Base-by-base conservation (phyloP, 139 green algal species). In the Chlorella sorokiniana region DNA sequence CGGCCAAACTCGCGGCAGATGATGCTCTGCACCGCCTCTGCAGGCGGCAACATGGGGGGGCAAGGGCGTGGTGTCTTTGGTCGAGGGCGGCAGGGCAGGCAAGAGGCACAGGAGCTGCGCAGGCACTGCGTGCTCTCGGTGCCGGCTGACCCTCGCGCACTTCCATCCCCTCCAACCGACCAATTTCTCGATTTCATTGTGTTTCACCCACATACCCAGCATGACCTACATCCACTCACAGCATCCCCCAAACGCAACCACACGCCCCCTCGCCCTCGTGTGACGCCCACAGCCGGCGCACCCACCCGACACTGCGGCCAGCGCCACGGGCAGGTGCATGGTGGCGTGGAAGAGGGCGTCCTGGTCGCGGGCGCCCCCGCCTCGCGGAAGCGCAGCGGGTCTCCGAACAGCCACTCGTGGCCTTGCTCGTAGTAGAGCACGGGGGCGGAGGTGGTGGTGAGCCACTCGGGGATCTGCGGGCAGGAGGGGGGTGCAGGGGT, bases 341-440 rank as follows among this genome's bases (percentile, higher is more conserved):
- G 87, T 83, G 78, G 79, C 81, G 79, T 94, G 90, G 68, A 94
- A 94, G 76, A 94, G 75, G 73, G 88, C 81, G 73, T 92, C 89
- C 79, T 92, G 89, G 42, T 79, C 75, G 4, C 52, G 18, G 69
- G 85, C 88, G 82, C 83, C 40, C 42, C 63, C 41, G n/a, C 41
- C 23, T 86, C 86, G 76, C 89, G 86, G n/a, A 92, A 85, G 1
- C 91, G 81, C 1, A 91, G 78, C 0, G 90, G 88, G 83, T 94
- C 91, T 4, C 91, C 91, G 86, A 94, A 94, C 33, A 94, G 76
- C 87, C 87, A 94, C 84, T 94, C 91, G 83, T 94, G 91, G 23
- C 91, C 91, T 76, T 94, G 91, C 83, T 94, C 91, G 83, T 89
- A 94, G 67, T 94, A 94, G 14, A 93, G 44, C 25, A 91, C 70